These are phyloP conservation scores for Phyllosticta capitalensis DNA, from an alignment of 2,329 filamentous ascomycete genomes.

Conservation along the genomic window DNA sequence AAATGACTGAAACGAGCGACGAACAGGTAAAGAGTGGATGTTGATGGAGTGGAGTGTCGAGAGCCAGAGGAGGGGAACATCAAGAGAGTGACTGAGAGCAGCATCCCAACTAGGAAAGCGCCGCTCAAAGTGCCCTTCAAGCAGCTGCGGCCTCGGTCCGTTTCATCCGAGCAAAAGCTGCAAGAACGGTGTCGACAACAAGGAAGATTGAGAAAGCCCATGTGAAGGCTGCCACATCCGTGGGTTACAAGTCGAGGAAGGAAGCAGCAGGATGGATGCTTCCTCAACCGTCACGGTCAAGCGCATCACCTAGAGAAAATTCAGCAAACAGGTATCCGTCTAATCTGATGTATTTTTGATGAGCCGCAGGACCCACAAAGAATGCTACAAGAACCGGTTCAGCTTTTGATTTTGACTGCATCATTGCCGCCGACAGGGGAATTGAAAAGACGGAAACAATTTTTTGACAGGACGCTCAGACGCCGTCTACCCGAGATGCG, in stretches of 20 bases:
- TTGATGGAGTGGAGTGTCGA: neutral
- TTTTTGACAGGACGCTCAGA: neutral
- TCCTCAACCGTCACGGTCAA: neutral
- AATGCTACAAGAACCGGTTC: neutral
- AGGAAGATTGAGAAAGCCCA: neutral
- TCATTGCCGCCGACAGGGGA: neutral
- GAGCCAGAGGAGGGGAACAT: neutral
- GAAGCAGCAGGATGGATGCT: neutral
- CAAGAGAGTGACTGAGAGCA: neutral
- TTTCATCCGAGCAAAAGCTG: neutral
- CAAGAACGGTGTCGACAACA: neutral
- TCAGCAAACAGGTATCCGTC: neutral
- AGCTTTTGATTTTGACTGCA: neutral
- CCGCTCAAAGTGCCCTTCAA: neutral
- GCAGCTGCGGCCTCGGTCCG: neutral
- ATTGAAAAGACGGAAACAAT: neutral
- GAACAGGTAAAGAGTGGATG: conserved; percentile 8
- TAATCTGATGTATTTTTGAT: neutral
- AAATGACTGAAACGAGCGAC: neutral
- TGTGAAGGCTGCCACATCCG: neutral
- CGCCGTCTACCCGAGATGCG: neutral
- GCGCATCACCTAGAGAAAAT: neutral
- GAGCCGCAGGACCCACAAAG: neutral
- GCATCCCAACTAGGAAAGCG: neutral
- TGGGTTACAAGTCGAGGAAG: too few relatives aligned